Percentiles rank a stretch among this genome's conserved stretches.
Evolutionary conservation across 352 stramenopile species (phyloP).

Genomic region (Phytophthora cryptogea): DNA sequence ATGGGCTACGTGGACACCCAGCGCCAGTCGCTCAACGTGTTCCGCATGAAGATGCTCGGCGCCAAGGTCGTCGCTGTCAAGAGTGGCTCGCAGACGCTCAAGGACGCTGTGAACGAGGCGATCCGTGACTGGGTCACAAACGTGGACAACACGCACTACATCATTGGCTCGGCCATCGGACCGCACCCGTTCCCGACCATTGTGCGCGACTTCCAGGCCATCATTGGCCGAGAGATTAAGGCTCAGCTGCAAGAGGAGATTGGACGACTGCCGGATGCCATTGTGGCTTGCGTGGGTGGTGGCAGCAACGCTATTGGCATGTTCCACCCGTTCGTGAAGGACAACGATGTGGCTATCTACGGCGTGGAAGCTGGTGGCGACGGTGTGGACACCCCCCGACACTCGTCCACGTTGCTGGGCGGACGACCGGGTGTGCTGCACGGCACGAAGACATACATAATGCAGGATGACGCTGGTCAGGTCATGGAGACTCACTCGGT

Average conservation of each 20-base stretch:
- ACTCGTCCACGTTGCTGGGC: constrained; percentile 95
- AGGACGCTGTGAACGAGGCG: constrained; percentile 99
- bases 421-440: constrained; percentile 96
- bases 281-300: constrained; percentile 97
- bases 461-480: constrained; percentile 95
- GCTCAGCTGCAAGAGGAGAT: constrained; percentile 95
- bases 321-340: constrained; percentile 97
- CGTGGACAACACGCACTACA: constrained; percentile 98
- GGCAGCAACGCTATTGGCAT: constrained; percentile 99
- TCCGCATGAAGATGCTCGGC: constrained; percentile 99
- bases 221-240: constrained; percentile 95
- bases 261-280: constrained; percentile 94
- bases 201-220: constrained; percentile 97
- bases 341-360: constrained; percentile 93
- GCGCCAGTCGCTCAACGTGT: constrained; percentile 98
- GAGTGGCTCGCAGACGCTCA: constrained; percentile 95
- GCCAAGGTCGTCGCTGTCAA: constrained; percentile 98
- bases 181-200: constrained; percentile 98
- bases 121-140: constrained; percentile 99
- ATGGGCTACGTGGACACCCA: constrained; percentile 99
- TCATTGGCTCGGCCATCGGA: constrained; percentile 98
- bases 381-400: constrained; percentile 84
- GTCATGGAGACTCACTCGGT: constrained; percentile 96
- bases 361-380: constrained; percentile 97
- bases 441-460: constrained; percentile 97